phyloP scores from a whole-genome alignment of 352 stramenopile genomes.

The Blastocystis sp. region DNA sequence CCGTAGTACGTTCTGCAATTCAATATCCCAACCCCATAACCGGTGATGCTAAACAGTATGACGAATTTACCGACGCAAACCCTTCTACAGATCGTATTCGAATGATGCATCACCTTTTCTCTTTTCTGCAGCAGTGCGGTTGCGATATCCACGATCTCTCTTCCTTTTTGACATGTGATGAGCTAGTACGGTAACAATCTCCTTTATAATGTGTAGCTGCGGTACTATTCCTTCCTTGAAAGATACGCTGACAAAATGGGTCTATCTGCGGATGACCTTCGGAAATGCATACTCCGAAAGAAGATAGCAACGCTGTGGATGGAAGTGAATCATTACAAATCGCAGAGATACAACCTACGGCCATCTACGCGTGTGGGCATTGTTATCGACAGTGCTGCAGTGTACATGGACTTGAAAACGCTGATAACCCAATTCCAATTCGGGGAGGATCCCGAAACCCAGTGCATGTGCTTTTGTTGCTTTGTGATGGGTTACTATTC shows the following conservation, averaged over 20 bases:
- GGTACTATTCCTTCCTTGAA: background rate
- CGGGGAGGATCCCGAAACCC: background rate
- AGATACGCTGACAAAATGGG: background rate
- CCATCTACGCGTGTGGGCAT: too few species aligned
- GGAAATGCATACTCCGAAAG: background rate
- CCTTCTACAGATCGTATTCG: background rate
- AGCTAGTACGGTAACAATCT: background rate
- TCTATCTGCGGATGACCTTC: background rate
- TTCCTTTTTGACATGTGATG: background rate
- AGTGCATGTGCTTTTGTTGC: background rate
- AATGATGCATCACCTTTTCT: background rate
- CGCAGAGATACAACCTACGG: background rate
- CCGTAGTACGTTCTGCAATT: background rate
- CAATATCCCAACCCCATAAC: background rate
- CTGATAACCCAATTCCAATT: too few species aligned
- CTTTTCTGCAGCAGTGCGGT: background rate
- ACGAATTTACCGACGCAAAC: background rate
- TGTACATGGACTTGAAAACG: too few species aligned
- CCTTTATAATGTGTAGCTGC: background rate
- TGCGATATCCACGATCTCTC: conserved; percentile 13
- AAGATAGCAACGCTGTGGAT: background rate
- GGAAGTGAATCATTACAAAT: background rate
- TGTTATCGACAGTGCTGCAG: too few species aligned
- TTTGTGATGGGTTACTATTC: background rate
- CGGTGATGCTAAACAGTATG: background rate